Conservation (phyloP, 1,284 basidiomycete species). For the Rhodotorula sp. region DNA sequence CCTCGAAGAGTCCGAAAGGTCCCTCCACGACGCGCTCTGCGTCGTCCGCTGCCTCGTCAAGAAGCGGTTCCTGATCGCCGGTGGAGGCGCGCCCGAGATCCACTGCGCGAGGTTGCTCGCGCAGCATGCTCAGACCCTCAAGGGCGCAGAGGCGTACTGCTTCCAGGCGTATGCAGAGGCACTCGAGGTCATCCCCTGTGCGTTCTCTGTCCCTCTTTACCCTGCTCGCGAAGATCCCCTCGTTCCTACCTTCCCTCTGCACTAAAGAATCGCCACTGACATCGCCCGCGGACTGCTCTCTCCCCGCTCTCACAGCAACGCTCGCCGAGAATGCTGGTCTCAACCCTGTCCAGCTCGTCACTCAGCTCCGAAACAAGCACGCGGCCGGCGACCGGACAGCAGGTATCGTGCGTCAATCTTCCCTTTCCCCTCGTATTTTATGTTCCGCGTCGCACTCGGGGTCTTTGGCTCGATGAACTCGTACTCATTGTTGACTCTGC, state of each 20-base stretch:
- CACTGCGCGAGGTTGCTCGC: constrained; percentile 92
- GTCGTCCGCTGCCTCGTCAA: constrained; percentile 98
- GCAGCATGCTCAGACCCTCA: constrained; percentile 88
- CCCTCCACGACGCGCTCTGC: constrained; percentile 95
- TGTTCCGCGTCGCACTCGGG: neutral
- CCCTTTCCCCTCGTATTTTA: neutral
- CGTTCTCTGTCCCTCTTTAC: neutral
- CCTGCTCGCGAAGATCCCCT: neutral
- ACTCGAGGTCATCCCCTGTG: constrained; percentile 86
- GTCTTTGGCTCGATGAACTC: neutral
- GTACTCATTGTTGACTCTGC: neutral
- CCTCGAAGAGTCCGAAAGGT: constrained; percentile 94
- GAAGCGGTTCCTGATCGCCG: constrained; percentile 96
- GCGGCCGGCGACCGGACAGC: constrained; percentile 91
- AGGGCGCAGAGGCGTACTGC: constrained; percentile 98
- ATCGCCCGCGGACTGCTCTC: neutral
- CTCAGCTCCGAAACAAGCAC: constrained; percentile 94
- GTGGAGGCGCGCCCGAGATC: constrained; percentile 97
- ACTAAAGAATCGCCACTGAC: neutral
- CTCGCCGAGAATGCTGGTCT: constrained; percentile 97
- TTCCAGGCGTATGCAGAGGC: constrained; percentile 98
- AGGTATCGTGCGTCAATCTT: constrained; percentile 65
- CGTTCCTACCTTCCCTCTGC: neutral
- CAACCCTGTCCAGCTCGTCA: constrained; percentile 97
- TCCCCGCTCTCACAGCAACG: constrained; percentile 59